Percentiles rank a stretch among this genome's conserved stretches.
These are phyloP conservation scores for Coprinopsis strossmayeri DNA, from an alignment of 768 basidiomycete genomes.

Conservation along the genomic window DNA sequence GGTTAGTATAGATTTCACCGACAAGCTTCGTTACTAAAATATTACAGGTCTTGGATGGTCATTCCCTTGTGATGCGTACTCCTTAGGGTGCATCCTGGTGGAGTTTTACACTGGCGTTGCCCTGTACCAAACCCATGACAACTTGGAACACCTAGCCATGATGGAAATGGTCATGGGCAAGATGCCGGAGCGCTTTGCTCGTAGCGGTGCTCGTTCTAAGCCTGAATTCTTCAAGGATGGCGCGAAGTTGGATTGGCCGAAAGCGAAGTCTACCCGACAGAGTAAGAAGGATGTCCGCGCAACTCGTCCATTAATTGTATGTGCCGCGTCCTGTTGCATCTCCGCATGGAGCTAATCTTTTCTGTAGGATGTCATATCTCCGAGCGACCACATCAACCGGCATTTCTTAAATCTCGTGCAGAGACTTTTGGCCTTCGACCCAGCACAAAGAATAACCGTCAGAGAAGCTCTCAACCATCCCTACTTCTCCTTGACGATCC, in stretches of 20 bases:
- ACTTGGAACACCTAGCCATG: slow-evolving; percentile 98
- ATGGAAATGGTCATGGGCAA: slow-evolving; percentile 99
- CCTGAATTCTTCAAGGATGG: slow-evolving; percentile 92
- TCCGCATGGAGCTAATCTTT: slow-evolving; percentile 10
- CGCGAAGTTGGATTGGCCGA: slow-evolving; percentile 86
- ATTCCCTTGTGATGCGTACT: slow-evolving; percentile 97
- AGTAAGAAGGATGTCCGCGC: slow-evolving; percentile 92
- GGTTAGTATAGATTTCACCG: slow-evolving; percentile 41
- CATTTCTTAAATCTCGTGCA: slow-evolving; percentile 86
- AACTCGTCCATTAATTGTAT: slow-evolving; percentile 70
- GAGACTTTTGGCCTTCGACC: slow-evolving; percentile 86
- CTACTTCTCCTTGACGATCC: slow-evolving; percentile 68
- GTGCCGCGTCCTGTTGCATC: slow-evolving; percentile 19
- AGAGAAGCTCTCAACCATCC: slow-evolving; percentile 83
- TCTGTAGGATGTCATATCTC: slow-evolving; percentile 76
- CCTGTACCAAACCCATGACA: slow-evolving; percentile 99
- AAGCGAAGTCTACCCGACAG: slow-evolving; percentile 78
- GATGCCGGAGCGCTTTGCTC: slow-evolving; percentile 85
- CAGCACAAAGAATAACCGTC: slow-evolving; percentile 81
- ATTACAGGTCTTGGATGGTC: slow-evolving; percentile 90
- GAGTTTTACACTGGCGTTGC: slow-evolving; percentile 98
- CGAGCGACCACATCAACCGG: slow-evolving; percentile 63
- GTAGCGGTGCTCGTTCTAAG: slow-evolving; percentile 70
- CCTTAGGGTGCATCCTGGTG: slow-evolving; percentile 95
- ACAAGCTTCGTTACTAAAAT: slow-evolving; percentile 14